Evolutionary conservation across 2,329 filamentous ascomycete genomes (phyloP), one percentile per base, ranked within the genome.

Genomic region (Epichloe gansuensis): DNA sequence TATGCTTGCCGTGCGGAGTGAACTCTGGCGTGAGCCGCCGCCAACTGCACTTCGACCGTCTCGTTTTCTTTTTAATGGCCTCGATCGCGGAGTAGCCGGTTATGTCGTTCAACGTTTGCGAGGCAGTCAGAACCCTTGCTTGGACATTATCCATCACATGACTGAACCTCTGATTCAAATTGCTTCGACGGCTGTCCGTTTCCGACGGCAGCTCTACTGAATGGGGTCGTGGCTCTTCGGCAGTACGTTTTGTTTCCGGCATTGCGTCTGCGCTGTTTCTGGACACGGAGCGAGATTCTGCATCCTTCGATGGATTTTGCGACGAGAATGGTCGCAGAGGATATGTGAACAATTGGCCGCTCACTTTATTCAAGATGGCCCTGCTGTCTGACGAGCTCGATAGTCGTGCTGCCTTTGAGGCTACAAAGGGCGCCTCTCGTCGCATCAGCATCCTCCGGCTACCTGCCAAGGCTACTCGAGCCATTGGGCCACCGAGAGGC

Each of bases 21-120:
- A 50, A 97, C 86, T 21, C 75, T 75, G 23, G 71, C 65, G 59
- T 89, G 84, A 3, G 85, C 80, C 3, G 70, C 66, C 21, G 72
- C 71, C 34, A 86, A 80, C 41, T 73, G 73, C 9, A 66, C 58
- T 63, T 88, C 86, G 55, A 84, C 85, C 23, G 71, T 67, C 15
- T 82, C 76, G 67, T 97, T 97, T 54, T 86, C 81, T 9, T 74
- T 66, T 95, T 94, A 59, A 98, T 80, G 25, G 80, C 74, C 67
- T 96, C 91, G 67, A 98, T 97, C 44, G 86, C 83, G 1, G 87
- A 86, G 73, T 97, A 98, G 58, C 93, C 93, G 2, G 93, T 98
- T 51, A 96, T 81, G 62, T 91, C 88, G 69, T 96, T 98, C 69
- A 98, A 80, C 54, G 87, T 86, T 65, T 93, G 88, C 2, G 88